Percentiles rank a stretch among this genome's conserved stretches.
These are phyloP conservation scores for Ceratocystis ficicola DNA, from an alignment of 2,329 filamentous ascomycete genomes.

Conservation along the genomic window DNA sequence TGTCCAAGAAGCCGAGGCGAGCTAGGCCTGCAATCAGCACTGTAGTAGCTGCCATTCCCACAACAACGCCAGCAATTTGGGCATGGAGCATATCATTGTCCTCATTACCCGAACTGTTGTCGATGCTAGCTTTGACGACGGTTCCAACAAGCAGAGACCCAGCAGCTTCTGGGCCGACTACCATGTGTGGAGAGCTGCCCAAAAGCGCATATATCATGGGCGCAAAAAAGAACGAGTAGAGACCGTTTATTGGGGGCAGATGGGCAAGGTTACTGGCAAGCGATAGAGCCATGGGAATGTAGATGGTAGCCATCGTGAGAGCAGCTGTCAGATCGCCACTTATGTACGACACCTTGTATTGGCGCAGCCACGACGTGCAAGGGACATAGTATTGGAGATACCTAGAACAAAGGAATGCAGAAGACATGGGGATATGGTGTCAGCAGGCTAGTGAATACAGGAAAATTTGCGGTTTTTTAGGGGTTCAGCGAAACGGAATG, in stretches of 20 bases:
- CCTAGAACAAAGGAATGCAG: slow-evolving; percentile 34
- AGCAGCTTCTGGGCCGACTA: slow-evolving; percentile 88
- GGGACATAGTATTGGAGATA: slow-evolving; percentile 91
- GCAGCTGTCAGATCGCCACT: slow-evolving; percentile 79
- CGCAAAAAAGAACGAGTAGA: slow-evolving; percentile 90
- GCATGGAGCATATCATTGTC: slow-evolving; percentile 58
- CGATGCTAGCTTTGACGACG: slow-evolving; percentile 67
- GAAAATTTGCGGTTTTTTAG: too few species aligned
- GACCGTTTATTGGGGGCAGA: slow-evolving; percentile 80
- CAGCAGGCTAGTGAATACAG: background rate
- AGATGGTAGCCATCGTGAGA: slow-evolving; percentile 95
- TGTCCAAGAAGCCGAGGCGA: slow-evolving; percentile 83
- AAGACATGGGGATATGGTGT: background rate
- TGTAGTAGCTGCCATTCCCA: slow-evolving; percentile 74
- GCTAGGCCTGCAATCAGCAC: slow-evolving; percentile 80
- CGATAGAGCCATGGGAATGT: slow-evolving; percentile 92
- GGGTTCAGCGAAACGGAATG: too few species aligned
- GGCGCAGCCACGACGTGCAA: slow-evolving; percentile 75
- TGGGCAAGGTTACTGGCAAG: slow-evolving; percentile 86
- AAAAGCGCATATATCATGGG: slow-evolving; percentile 83
- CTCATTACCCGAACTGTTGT: slow-evolving; percentile 50
- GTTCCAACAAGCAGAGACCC: slow-evolving; percentile 83
- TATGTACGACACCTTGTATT: slow-evolving; percentile 73
- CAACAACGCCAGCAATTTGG: slow-evolving; percentile 74
- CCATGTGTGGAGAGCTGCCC: slow-evolving; percentile 83